Base-by-base conservation (phyloP, 192 early-diverging fungal species). In the Umbelopsis sp. region DNA sequence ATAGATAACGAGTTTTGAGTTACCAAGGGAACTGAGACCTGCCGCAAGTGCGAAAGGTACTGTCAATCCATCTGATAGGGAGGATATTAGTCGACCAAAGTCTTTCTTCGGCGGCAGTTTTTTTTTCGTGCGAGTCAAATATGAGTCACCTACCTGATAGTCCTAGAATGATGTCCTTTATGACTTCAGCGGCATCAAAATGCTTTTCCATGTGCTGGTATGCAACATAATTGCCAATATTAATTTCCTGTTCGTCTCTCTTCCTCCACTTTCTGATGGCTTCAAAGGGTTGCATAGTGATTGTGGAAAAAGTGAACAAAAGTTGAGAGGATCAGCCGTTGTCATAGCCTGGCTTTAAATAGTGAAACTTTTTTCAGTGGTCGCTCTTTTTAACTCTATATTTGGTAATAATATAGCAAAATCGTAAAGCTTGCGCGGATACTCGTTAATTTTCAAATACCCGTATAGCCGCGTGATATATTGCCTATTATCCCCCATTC, bases 21-120 rank as follows among this genome's bases (percentile, higher is more conserved):
- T 79, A 16, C 85, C 82, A 8, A 88, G 73, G 9, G 83, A 78
- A 14, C 85, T 76, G 21, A 91, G 73, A 50, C 89, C 89, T 14
- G 89, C 89, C 24, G 89, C 86, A 12, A 91, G 74, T 21, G 89
- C 89, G 80, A 91, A 91, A 12, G 88, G 88, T 9, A 91, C 82
- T 9, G 80, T 84, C n/a, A 81, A 77, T 10, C 82, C 82, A 72
- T 83, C 82, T 77, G 45, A 45, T 29, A 9, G 10, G 1, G n/a
- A n/a, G n/a, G n/a, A n/a, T 24, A 12, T 54, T 54, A 54, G 25
- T 24, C 21, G 3, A 24, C 21, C 25, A 25, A 12, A 54, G n/a
- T 25, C 0, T 4, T 29, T n/a, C n/a, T n/a, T n/a, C n/a, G n/a
- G n/a, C n/a, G n/a, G n/a, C 29, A 12, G 20, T n/a, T 52, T 59